These are phyloP conservation scores for Euphorbia schlechtendalii DNA, from an alignment of 441 rosid genomes.

Conservation along the genomic window DNA sequence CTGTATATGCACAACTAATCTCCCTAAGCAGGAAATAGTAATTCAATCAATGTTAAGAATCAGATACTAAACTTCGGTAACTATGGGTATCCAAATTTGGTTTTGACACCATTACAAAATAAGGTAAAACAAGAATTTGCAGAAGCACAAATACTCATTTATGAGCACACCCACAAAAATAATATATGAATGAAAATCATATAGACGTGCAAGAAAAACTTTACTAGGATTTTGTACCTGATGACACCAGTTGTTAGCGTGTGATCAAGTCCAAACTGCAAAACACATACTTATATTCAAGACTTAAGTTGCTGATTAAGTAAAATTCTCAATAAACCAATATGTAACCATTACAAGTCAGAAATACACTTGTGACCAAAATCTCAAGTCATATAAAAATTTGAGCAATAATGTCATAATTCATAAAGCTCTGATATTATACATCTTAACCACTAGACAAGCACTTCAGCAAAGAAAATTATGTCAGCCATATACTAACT, in stretches of 20 bases:
- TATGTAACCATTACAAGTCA: not conserved
- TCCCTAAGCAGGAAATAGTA: not conserved
- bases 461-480: not conserved
- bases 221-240: conserved; percentile 42
- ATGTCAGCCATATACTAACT: not conserved
- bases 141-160: not conserved
- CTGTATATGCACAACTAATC: too few species aligned
- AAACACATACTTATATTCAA: conserved; percentile 13
- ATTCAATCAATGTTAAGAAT: not conserved
- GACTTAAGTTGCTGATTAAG: not conserved
- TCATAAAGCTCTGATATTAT: too few species aligned
- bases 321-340: conserved; percentile 4
- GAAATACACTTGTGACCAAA: not conserved
- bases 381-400: too few species aligned
- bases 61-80: conserved; percentile 7
- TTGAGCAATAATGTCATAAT: too few species aligned
- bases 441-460: not conserved
- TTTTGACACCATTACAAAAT: not conserved
- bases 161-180: not conserved
- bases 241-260: conserved; percentile 96
- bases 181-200: not conserved
- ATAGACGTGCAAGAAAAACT: not conserved
- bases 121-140: not conserved
- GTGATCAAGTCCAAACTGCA: conserved; percentile 96
- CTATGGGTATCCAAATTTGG: not conserved